Evolutionary conservation across 495 filamentous ascomycete species (phyloP).

Genomic region (Penicillium ochrochloron): DNA sequence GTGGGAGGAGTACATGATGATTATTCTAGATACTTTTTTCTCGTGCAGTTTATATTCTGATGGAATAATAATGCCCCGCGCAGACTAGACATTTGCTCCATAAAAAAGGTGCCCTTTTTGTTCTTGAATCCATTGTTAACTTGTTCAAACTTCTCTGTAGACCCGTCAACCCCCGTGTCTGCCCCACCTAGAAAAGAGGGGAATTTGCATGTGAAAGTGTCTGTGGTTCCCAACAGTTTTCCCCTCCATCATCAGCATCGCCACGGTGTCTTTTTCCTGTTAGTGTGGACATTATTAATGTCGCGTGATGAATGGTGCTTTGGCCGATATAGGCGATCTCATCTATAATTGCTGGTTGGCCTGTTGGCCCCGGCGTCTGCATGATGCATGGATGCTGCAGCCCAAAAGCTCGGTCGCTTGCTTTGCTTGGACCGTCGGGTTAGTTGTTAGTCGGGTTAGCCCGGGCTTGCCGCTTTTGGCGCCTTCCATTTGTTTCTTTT

Average conservation of each 20-base stretch:
- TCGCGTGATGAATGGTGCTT: not conserved
- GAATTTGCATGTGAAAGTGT: constrained; percentile 26
- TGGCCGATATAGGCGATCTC: constrained; percentile 2
- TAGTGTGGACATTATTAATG: constrained; percentile 2
- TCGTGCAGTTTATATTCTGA: not conserved
- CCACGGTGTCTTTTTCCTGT: not conserved
- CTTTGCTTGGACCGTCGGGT: not conserved
- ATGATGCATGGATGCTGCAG: not conserved
- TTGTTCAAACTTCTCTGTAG: constrained; percentile 15
- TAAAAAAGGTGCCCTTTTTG: not conserved
- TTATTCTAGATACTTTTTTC: not conserved
- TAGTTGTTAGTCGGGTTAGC: not conserved
- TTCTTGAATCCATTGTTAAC: not conserved
- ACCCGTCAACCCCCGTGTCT: constrained; percentile 9
- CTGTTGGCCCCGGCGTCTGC: not conserved
- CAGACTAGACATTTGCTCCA: not conserved
- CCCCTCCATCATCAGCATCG: too few relatives aligned
- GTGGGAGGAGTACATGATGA: not conserved
- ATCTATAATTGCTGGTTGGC: constrained; percentile 1
- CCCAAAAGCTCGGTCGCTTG: not conserved
- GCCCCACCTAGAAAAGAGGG: constrained; percentile 16
- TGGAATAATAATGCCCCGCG: constrained; percentile 1
- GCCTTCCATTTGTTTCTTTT: constrained; percentile 1
- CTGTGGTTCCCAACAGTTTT: constrained; percentile 22
- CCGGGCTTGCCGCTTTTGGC: constrained; percentile 9